Evolutionary conservation across 2,329 filamentous ascomycete species (phyloP), one percentile per base, ranked within the genome.

Genomic region (Tolypocladium ovalisporum): DNA sequence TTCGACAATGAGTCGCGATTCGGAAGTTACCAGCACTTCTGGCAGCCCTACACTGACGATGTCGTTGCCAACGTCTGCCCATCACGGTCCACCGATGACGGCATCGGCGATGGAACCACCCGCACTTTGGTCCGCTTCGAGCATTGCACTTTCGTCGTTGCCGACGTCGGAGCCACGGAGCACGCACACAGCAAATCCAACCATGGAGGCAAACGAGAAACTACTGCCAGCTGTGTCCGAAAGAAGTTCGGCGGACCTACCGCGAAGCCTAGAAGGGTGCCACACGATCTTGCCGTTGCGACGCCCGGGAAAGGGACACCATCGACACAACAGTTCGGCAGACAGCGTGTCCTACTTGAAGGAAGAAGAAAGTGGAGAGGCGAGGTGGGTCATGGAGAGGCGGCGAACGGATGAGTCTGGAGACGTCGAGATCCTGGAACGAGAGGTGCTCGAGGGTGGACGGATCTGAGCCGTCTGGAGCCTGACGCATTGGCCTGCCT

Each of bases 281-380:
- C 37, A 34, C 32, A 62, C 64, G 40, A 61, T 54, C 44, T 54
- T 56, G 29, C 56, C 40, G 29, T 62, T 55, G 42, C 59, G 59
- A 42, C 62, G 58, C 7, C 54, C 62, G 1, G 59, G 61, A 10
- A 68, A 65, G 47, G 76, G 77, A n/a, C 80, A 82, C 36, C 79
- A 81, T 61, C 71, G 75, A 17, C 75, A 80, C 62, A 79, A 76
- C 62, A 74, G 79, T 54, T 87, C 82, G 52, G 76, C 84, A 1
- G 87, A 89, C 62, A 88, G 85, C 61, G 83, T 90, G 37, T 86
- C 85, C 8, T 90, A 90, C 68, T 79, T 79, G 52, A 83, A 86
- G 59, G 84, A 87, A 65, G 82, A 85, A 52, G 76, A 81, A 2
- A 77, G 77, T 10, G 80, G 79, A 1, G 80, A 81, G 61, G 79